Percentiles rank a stretch among this genome's conserved stretches.
phyloP scores from a whole-genome alignment of 768 basidiomycete species.

The Macrolepiota dolichaula region DNA sequence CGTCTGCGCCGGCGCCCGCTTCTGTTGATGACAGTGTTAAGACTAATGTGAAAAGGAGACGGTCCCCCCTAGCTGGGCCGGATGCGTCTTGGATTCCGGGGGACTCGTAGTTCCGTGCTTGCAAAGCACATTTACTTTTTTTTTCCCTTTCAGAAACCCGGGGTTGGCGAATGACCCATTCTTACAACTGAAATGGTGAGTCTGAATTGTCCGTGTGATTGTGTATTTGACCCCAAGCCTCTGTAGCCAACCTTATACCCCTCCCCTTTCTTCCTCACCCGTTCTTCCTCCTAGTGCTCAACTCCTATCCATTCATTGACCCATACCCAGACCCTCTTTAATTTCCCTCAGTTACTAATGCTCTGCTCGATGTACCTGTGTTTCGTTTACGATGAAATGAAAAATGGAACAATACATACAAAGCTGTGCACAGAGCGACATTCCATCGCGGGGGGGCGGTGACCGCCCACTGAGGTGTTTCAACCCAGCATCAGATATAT shows the following conservation, averaged over 20 bases:
- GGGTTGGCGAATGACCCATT: too few species aligned
- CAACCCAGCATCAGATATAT: too few species aligned
- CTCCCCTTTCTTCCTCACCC: background rate
- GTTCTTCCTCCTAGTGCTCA: background rate
- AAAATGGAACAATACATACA: too few species aligned
- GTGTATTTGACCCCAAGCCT: background rate
- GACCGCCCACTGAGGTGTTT: too few species aligned
- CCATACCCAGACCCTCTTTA: background rate
- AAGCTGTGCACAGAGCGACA: too few species aligned
- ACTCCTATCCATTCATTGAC: background rate
- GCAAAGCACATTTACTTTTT: too few species aligned
- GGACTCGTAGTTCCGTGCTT: background rate
- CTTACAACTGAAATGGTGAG: too few species aligned
- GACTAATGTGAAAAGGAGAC: background rate
- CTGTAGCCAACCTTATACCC: background rate
- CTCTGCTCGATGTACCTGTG: background rate
- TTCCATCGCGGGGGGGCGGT: too few species aligned
- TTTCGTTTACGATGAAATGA: background rate
- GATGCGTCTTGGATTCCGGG: background rate
- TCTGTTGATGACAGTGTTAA: background rate
- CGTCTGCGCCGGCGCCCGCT: background rate
- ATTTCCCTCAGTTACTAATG: background rate
- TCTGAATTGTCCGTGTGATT: too few species aligned
- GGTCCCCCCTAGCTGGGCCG: constrained; percentile 3
- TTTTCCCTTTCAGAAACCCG: too few species aligned